Conservation (phyloP, 345 rosid species). For the Xanthoceras sorbifolium region DNA sequence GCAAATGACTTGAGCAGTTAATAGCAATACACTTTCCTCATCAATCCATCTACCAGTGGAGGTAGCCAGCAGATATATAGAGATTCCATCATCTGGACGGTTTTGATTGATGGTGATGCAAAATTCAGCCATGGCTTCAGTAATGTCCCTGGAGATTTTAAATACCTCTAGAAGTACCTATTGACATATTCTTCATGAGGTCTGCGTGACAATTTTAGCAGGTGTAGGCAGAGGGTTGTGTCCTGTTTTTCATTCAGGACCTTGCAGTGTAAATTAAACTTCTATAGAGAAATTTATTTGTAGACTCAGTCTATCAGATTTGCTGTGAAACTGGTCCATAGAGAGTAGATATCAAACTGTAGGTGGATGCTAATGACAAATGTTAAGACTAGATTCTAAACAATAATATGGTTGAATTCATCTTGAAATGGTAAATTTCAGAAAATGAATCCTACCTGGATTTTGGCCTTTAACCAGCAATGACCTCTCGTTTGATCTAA, state of each 20-base stretch:
- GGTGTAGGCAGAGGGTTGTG: background rate
- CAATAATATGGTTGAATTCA: background rate
- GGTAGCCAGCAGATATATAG: background rate
- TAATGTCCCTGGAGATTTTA: background rate
- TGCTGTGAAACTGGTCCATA: background rate
- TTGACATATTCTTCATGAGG: background rate
- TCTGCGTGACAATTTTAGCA: background rate
- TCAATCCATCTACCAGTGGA: background rate
- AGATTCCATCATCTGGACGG: background rate
- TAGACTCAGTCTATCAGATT: background rate
- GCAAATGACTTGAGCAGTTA: background rate
- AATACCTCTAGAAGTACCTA: background rate
- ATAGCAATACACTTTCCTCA: background rate
- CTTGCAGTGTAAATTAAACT: constrained; percentile 3
- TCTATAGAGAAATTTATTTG: background rate
- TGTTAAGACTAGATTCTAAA: background rate
- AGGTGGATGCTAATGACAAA: background rate
- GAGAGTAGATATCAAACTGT: background rate
- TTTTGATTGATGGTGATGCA: background rate
- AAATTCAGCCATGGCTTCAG: background rate
- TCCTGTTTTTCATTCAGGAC: background rate
- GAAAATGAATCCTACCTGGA: background rate
- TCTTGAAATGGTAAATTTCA: background rate
- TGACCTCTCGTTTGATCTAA: background rate
- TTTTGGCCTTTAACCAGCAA: background rate